phyloP scores from a whole-genome alignment of 2,329 filamentous ascomycete genomes.

The Tolypocladium tundrense region DNA sequence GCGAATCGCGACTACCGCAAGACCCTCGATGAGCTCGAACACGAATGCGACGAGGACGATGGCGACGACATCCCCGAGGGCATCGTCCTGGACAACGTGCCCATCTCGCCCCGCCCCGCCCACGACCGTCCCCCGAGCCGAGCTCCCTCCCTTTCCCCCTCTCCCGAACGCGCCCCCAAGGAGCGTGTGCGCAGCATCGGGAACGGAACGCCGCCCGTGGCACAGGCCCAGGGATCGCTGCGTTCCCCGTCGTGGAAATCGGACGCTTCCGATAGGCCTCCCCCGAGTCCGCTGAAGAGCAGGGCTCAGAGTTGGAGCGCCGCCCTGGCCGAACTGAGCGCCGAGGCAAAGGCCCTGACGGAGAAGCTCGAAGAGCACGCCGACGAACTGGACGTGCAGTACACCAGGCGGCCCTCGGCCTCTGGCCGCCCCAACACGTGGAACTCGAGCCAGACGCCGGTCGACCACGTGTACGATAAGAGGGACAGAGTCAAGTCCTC shows the following conservation, averaged over 20 bases:
- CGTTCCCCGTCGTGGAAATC: constrained; percentile 46
- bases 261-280: constrained; percentile 26
- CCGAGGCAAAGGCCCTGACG: constrained; percentile 64
- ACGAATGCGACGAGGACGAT: constrained; percentile 67
- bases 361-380: constrained; percentile 74
- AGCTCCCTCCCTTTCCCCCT: constrained; percentile 41
- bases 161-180: constrained; percentile 40
- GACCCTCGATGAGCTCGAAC: constrained; percentile 59
- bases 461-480: constrained; percentile 24
- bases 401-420: constrained; percentile 18
- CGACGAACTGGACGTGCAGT: constrained; percentile 42
- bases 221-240: constrained; percentile 48
- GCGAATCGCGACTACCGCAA: constrained; percentile 50
- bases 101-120: constrained; percentile 62
- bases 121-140: constrained; percentile 44
- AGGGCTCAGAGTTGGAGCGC: constrained; percentile 67
- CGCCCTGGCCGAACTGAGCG: constrained; percentile 56
- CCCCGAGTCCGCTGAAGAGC: constrained; percentile 34
- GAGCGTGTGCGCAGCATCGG: constrained; percentile 45
- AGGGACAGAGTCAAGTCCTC: constrained; percentile 54
- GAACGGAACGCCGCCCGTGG: constrained; percentile 53
- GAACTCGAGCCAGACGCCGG: constrained; percentile 23
- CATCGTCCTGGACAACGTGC: constrained; percentile 70
- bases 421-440: constrained; percentile 29
- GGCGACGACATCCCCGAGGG: constrained; percentile 71